These are phyloP conservation scores for Colletotrichum coccodes DNA, from an alignment of 2,329 filamentous ascomycete species.

Conservation along the genomic window DNA sequence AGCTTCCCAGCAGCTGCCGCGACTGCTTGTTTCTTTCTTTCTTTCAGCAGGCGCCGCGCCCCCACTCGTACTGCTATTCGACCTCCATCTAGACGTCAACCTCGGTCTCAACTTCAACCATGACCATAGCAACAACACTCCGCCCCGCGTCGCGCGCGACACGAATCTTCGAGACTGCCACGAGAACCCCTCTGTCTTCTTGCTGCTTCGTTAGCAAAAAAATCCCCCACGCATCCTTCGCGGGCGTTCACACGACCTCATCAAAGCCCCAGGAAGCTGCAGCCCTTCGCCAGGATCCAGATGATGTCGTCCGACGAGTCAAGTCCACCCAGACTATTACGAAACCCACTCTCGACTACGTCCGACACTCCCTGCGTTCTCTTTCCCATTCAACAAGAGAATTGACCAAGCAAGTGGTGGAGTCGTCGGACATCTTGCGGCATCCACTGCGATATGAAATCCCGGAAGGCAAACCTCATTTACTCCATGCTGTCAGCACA, in stretches of 20 bases:
- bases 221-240: background rate
- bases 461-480: background rate
- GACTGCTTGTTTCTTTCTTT: background rate
- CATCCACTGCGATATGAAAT: background rate
- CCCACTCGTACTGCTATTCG: background rate
- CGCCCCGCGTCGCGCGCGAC: background rate
- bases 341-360: background rate
- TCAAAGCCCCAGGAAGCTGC: slow-evolving; percentile 7
- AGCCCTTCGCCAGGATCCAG: background rate
- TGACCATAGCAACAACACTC: background rate
- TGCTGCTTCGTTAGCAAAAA: background rate
- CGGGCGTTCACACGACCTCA: slow-evolving; percentile 20
- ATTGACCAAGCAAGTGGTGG: background rate
- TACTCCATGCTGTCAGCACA: background rate
- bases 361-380: background rate
- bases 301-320: background rate
- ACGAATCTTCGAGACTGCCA: background rate
- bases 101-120: background rate
- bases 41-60: background rate
- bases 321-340: background rate
- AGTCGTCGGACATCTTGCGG: background rate
- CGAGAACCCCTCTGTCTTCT: background rate
- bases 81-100: background rate
- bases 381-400: background rate
- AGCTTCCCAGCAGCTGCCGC: slow-evolving; percentile 4